Evolutionary conservation across 2,329 filamentous ascomycete species (phyloP).

Genomic region (Elsinoe arachidis): DNA sequence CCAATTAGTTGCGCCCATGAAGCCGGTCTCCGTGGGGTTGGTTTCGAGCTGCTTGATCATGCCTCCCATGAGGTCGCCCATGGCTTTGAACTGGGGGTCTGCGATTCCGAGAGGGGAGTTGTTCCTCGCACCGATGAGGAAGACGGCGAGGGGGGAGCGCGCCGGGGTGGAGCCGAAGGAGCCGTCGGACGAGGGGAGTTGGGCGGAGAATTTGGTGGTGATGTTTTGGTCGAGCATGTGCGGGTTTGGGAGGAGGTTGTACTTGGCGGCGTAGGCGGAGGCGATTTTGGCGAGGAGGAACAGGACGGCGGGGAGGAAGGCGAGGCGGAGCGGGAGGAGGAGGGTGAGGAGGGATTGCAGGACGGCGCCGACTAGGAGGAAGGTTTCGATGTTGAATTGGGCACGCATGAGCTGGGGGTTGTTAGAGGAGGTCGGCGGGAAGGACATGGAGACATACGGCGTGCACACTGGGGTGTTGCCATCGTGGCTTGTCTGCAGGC

Average conservation of each 20-base stretch:
- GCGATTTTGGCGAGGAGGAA: slow-evolving; percentile 29
- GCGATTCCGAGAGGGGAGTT: slow-evolving; percentile 41
- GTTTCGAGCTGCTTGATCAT: slow-evolving; percentile 31
- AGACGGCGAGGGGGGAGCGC: slow-evolving; percentile 28
- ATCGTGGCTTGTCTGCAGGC: neutral
- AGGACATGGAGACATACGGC: neutral
- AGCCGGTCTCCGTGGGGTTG: slow-evolving; percentile 38
- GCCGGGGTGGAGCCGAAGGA: slow-evolving; percentile 25
- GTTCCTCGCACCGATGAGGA: slow-evolving; percentile 30
- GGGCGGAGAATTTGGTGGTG: slow-evolving; percentile 29
- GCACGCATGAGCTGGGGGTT: slow-evolving; percentile 26
- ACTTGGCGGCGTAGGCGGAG: slow-evolving; percentile 29
- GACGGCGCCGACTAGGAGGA: slow-evolving; percentile 34
- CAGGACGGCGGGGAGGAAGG: slow-evolving; percentile 28
- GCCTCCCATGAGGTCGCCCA: slow-evolving; percentile 31
- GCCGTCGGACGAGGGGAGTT: slow-evolving; percentile 31
- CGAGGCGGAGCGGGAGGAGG: slow-evolving; percentile 25
- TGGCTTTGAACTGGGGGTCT: slow-evolving; percentile 36
- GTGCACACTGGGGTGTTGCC: neutral
- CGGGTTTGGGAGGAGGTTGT: slow-evolving; percentile 30
- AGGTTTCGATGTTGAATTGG: slow-evolving; percentile 33
- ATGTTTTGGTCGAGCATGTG: slow-evolving; percentile 30
- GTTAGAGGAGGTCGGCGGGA: neutral
- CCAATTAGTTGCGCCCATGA: slow-evolving; percentile 40
- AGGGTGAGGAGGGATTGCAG: slow-evolving; percentile 32